Evolutionary conservation across 2,329 filamentous ascomycete genomes (phyloP), one percentile per base, ranked within the genome.

Genomic region (Macroventuria anomochaeta): DNA sequence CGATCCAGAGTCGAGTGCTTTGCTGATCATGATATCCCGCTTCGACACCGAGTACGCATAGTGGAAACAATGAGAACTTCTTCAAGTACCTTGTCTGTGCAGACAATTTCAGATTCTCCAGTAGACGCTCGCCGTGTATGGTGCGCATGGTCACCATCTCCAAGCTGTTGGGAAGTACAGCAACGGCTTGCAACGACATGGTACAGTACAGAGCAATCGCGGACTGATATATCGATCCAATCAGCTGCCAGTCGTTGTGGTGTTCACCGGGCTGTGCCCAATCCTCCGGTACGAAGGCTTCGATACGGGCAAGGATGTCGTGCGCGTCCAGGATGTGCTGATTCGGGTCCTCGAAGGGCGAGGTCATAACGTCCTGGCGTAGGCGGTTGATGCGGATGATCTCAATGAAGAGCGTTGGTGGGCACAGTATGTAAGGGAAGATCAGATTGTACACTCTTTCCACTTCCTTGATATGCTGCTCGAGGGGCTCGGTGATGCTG

Each of bases 401-500:
- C 20, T 62, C 56, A 11, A 56, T 32, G 43, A 67, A 73, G 0
- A 73, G 56, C 1, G 53, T 23, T 3, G 59, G 64, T 5, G 70
- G 69, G 38, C 66, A 68, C 2, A 72, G 53, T 2, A 52, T 57
- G 26, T 70, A 64, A 1, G 70, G 68, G 31, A 72, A 72, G 7
- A 73, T 53, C 17, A 65, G 51, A 7, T 48, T 55, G 47, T 71
- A 71, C 3, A 67, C n/a, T 7, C 56, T 56, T 8, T 38, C 48
- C 0, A 68, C 53, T 23, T 69, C 55, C 13, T 52, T 36, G 7
- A 62, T 39, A n/a, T 64, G 56, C 10, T 60, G 29, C 1, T 59
- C 37, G 0, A 57, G 33, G 7, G 44, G 53, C 7, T 49, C 47
- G n/a, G 50, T 62, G 6, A 70, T 48, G 10, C 55, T 47, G 29